Conservation (phyloP, 768 basidiomycete genomes). For the Nevesoporus exiguus region DNA sequence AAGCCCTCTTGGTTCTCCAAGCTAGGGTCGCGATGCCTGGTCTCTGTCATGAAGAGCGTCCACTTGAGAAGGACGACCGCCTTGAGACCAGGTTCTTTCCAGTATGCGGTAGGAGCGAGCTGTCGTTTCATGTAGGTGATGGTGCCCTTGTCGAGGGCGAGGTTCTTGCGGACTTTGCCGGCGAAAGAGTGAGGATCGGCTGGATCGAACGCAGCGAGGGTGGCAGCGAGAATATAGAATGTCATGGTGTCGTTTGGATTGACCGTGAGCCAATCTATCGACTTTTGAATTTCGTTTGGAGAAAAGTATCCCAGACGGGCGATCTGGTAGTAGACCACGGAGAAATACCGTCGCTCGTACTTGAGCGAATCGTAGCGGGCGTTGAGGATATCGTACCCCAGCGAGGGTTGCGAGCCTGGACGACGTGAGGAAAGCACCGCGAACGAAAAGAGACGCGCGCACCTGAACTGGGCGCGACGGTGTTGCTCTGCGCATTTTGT, state of each 20-base stretch:
- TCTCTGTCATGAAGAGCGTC: constrained; percentile 80
- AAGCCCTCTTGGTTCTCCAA: constrained; percentile 64
- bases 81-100: constrained; percentile 71
- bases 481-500: constrained; percentile 58
- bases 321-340: constrained; percentile 58
- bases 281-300: constrained; percentile 54
- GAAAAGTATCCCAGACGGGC: constrained; percentile 60
- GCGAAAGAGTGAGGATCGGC: constrained; percentile 50
- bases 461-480: constrained; percentile 57
- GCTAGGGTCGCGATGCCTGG: constrained; percentile 61
- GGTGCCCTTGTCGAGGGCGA: constrained; percentile 45
- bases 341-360: constrained; percentile 68
- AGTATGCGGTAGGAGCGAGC: constrained; percentile 48
- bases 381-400: constrained; percentile 66
- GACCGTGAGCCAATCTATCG: constrained; percentile 68
- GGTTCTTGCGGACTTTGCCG: constrained; percentile 43
- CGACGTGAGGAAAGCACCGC: constrained; percentile 1
- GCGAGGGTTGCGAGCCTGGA: constrained; percentile 40
- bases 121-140: constrained; percentile 60
- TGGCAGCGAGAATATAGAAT: constrained; percentile 62
- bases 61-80: constrained; percentile 78
- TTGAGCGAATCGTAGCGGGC: constrained; percentile 70
- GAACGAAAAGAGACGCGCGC: neutral
- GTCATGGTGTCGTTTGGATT: constrained; percentile 68
- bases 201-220: constrained; percentile 65